Evolutionary conservation across 176 grass and related monocot species (phyloP), one percentile per base, ranked within the genome.

Genomic region (Avena sativa): DNA sequence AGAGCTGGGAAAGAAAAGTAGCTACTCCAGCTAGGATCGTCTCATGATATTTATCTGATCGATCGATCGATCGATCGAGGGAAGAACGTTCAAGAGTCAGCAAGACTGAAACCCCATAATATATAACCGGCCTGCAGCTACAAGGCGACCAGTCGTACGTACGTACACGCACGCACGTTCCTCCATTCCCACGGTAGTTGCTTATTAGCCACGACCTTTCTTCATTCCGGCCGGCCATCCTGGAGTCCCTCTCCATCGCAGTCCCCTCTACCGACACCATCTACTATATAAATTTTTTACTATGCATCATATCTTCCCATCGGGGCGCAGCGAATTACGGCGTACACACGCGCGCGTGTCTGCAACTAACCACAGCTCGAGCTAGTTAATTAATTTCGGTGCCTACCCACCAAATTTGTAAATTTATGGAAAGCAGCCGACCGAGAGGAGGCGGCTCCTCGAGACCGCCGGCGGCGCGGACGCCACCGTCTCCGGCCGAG

Each of bases 341-440:
- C 38, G 5, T 40, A 40, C 2, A 52, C n/a, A n/a, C n/a, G n/a
- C 8, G 44, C 44, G 9, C 44, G 50, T 55, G 52, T 15, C 15
- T 10, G 12, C 44, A n/a, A 52, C 50, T 52, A n/a, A n/a, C n/a
- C n/a, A n/a, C n/a, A n/a, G n/a, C n/a, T n/a, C 12, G 0, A 72
- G 78, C 53, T 1, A 19, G 20, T 6, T 15, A n/a, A n/a, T n/a
- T n/a, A n/a, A 20, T 0, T 34, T 34, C 4, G 32, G 32, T 34
- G 32, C 32, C 32, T 34, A 4, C 32, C 32, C 32, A 34, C 40
- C 40, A 43, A 43, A 57, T 19, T 57, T 57, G 6, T 57, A 20
- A 19, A 20, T 12, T 19, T 1, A 89, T 90, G 84, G 83, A 76
- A 52, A 40, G 28, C 19, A 50, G n/a, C 19, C 79, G 15, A 21